Evolutionary conservation across 176 grass and related monocot species (phyloP).

Genomic region (Elaeis guineensis): DNA sequence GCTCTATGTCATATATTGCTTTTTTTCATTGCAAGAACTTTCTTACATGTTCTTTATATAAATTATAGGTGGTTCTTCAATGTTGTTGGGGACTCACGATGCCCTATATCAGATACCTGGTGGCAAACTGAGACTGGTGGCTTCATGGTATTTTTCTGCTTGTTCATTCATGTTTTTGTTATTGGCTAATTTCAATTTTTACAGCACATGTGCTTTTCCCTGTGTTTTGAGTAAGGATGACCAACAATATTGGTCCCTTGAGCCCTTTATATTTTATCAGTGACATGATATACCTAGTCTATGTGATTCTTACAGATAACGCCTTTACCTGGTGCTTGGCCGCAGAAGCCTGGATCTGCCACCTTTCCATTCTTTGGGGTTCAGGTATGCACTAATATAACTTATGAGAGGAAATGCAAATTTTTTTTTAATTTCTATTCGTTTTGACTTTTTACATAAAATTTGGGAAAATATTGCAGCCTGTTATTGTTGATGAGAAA

Average conservation of each 20-base stretch:
- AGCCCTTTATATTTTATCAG: too few species aligned
- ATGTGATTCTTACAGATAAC: conserved; percentile 54
- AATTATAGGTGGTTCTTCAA: conserved; percentile 81
- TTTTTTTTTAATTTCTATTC: background rate
- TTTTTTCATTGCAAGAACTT: conserved; percentile 11
- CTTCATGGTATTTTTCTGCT: conserved; percentile 68
- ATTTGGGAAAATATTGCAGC: conserved; percentile 31
- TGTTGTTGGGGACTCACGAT: conserved; percentile 69
- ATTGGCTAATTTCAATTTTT: too few species aligned
- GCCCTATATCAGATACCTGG: conserved; percentile 98
- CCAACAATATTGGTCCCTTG: too few species aligned
- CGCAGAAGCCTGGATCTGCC: conserved; percentile 94
- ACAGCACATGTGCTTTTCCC: too few species aligned
- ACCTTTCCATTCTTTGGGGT: conserved; percentile 97
- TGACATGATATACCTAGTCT: conserved; percentile 3
- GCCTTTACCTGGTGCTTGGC: conserved; percentile 86
- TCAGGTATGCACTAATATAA: conserved; percentile 42
- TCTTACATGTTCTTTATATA: conserved; percentile 17
- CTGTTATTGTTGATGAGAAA: conserved; percentile 90
- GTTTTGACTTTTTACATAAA: background rate
- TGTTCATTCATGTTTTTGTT: too few species aligned
- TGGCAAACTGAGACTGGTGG: conserved; percentile 99
- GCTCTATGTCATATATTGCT: background rate
- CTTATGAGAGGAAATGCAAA: background rate
- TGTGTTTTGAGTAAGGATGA: too few species aligned